Conservation (phyloP, 768 basidiomycete species). For the Mycena chlorophos region DNA sequence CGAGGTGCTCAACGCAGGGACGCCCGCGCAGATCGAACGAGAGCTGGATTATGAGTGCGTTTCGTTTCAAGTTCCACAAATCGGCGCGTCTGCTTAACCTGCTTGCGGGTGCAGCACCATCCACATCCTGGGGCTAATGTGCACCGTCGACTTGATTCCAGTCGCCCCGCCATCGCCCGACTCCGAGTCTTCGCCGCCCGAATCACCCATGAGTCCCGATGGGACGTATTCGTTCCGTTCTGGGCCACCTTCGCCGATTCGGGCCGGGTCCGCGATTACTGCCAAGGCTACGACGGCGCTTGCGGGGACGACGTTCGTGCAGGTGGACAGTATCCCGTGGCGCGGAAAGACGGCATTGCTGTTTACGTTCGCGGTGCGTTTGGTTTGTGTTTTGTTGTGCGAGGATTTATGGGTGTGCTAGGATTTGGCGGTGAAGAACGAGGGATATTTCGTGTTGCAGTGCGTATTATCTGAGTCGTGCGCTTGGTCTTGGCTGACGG, state of each 20-base stretch:
- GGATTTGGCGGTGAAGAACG: slow-evolving; percentile 72
- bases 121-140: slow-evolving; percentile 66
- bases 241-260: slow-evolving; percentile 1
- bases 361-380: slow-evolving; percentile 64
- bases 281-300: slow-evolving; percentile 54
- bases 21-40: slow-evolving; percentile 39
- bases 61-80: background rate
- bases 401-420: slow-evolving; percentile 25
- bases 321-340: slow-evolving; percentile 55
- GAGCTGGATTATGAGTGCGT: slow-evolving; percentile 55
- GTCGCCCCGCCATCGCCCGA: slow-evolving; percentile 37
- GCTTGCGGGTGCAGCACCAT: slow-evolving; percentile 46
- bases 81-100: background rate
- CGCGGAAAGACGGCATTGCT: slow-evolving; percentile 56
- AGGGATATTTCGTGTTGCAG: slow-evolving; percentile 62
- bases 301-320: slow-evolving; percentile 62
- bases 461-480: background rate
- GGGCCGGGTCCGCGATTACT: background rate
- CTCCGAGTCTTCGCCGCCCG: slow-evolving; percentile 3
- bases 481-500: background rate
- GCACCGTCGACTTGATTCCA: slow-evolving; percentile 77
- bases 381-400: slow-evolving; percentile 7
- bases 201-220: background rate
- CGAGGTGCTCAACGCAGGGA: slow-evolving; percentile 44
- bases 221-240: background rate